phyloP scores from a whole-genome alignment of 306 rosid species.

The Biancaea sappan region DNA sequence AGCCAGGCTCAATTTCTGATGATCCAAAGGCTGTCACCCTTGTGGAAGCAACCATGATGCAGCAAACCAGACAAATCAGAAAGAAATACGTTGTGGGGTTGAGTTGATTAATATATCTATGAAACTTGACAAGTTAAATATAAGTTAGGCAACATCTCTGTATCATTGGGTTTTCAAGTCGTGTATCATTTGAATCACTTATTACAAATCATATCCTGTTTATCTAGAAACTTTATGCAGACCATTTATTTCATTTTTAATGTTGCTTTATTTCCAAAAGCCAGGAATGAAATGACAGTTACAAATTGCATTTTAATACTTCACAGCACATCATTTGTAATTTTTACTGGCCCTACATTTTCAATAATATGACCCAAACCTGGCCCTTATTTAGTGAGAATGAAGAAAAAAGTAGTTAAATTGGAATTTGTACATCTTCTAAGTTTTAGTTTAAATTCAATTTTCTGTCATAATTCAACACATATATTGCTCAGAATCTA shows the following conservation, averaged over 20 bases:
- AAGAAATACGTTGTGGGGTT: constrained; percentile 98
- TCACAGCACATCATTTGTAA: not conserved
- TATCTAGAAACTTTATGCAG: not conserved
- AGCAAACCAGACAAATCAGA: constrained; percentile 78
- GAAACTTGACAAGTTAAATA: too few relatives aligned
- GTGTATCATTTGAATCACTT: not conserved
- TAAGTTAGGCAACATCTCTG: not conserved
- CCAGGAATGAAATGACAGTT: not conserved
- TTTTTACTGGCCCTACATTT: not conserved
- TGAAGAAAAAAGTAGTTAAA: not conserved
- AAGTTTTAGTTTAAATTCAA: not conserved
- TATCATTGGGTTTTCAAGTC: not conserved
- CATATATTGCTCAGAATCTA: constrained; percentile 23
- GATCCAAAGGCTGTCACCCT: constrained; percentile 88
- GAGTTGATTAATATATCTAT: constrained; percentile 35
- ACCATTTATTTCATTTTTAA: not conserved
- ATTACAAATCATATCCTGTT: not conserved
- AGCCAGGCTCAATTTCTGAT: constrained; percentile 82
- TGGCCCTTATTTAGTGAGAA: not conserved
- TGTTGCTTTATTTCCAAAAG: not conserved
- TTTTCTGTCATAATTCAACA: too few relatives aligned
- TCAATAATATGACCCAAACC: not conserved
- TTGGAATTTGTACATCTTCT: not conserved
- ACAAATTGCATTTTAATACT: not conserved
- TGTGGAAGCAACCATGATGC: constrained; percentile 84